Percentiles rank a stretch among this genome's conserved stretches.
phyloP scores from a whole-genome alignment of 352 stramenopile species.

The Globisporangium cederbergense region DNA sequence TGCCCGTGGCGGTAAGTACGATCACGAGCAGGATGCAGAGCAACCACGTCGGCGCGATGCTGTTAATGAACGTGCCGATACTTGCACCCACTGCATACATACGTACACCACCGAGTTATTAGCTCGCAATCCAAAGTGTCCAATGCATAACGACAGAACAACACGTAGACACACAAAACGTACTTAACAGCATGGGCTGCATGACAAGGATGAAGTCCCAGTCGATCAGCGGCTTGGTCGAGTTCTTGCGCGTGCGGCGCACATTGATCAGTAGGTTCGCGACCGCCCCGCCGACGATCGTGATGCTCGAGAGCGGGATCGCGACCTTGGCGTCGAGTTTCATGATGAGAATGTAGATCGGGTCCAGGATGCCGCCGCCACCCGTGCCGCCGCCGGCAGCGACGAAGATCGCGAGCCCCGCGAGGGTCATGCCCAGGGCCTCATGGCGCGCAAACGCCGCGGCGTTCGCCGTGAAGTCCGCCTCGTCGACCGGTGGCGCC shows the following conservation, averaged over 20 bases:
- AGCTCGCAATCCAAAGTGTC: not conserved
- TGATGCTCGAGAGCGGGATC: constrained; percentile 96
- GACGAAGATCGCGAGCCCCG: constrained; percentile 77
- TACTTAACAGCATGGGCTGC: constrained; percentile 89
- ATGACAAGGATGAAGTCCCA: constrained; percentile 97
- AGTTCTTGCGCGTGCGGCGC: constrained; percentile 83
- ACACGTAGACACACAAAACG: constrained; percentile 9
- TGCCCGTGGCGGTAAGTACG: constrained; percentile 84
- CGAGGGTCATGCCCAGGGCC: constrained; percentile 43
- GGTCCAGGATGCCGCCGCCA: constrained; percentile 93
- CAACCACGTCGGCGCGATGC: constrained; percentile 85
- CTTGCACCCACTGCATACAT: constrained; percentile 47
- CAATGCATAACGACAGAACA: not conserved
- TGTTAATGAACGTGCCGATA: constrained; percentile 91
- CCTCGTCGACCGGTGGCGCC: not conserved
- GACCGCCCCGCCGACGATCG: constrained; percentile 92
- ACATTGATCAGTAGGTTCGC: constrained; percentile 93
- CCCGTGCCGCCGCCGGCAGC: constrained; percentile 88
- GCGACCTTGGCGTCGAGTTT: constrained; percentile 88
- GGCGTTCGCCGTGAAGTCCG: constrained; percentile 20
- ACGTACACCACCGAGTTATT: constrained; percentile 10
- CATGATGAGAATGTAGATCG: constrained; percentile 96
- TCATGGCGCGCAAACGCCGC: constrained; percentile 40
- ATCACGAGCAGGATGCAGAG: constrained; percentile 89
- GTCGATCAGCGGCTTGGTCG: constrained; percentile 92